Conservation (phyloP, 2,329 filamentous ascomycete species). For the Monascus ruber region DNA sequence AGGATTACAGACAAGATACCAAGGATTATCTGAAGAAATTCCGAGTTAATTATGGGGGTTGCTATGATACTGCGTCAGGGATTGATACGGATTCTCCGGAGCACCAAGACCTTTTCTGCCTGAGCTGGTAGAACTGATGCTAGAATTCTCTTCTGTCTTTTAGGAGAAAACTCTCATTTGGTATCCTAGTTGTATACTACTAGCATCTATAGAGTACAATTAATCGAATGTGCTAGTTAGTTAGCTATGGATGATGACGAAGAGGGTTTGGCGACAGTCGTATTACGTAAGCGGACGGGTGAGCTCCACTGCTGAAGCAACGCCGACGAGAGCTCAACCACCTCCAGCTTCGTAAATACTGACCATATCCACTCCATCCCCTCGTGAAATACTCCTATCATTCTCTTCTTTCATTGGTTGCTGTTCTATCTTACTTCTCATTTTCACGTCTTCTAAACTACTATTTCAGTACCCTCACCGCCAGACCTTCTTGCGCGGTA, state of each 20-base stretch:
- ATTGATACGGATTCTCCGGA: slow-evolving; percentile 14
- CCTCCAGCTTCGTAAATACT: not conserved
- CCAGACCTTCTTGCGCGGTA: slow-evolving; percentile 19
- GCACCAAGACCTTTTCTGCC: slow-evolving; percentile 57
- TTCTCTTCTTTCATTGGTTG: not conserved
- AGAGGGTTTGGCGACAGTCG: not conserved
- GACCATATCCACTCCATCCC: not conserved
- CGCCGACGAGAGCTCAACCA: not conserved
- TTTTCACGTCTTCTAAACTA: not conserved
- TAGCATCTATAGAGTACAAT: not conserved
- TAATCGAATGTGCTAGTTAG: not conserved
- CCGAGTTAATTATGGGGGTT: slow-evolving; percentile 56
- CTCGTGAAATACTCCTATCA: not conserved
- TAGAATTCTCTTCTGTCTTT: too few relatives aligned
- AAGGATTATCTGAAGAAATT: slow-evolving; percentile 48
- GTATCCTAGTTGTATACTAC: not conserved
- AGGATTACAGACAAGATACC: slow-evolving; percentile 32
- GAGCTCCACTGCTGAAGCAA: not conserved
- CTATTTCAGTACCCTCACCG: not conserved
- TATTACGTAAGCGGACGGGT: not conserved
- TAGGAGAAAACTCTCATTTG: too few relatives aligned
- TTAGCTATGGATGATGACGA: too few relatives aligned
- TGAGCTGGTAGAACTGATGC: slow-evolving; percentile 17
- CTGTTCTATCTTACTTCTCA: not conserved
- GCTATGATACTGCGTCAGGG: slow-evolving; percentile 30